These are phyloP conservation scores for Cicer chorassanicum DNA, from an alignment of 306 rosid species.

Conservation along the genomic window DNA sequence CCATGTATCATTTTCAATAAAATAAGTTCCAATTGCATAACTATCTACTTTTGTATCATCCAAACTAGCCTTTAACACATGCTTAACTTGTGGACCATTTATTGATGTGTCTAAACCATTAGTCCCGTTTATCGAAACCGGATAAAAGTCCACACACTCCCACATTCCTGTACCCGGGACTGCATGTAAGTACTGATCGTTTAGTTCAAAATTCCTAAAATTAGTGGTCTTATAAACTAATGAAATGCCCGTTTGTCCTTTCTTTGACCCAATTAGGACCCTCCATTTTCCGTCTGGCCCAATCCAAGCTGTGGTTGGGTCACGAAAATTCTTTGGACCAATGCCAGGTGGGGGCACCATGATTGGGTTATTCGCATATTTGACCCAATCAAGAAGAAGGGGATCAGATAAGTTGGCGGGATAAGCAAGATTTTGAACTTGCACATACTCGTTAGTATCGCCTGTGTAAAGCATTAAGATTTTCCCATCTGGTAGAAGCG, in stretches of 20 bases:
- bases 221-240: slow-evolving; percentile 60
- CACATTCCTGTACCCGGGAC: slow-evolving; percentile 90
- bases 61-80: slow-evolving; percentile 76
- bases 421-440: slow-evolving; percentile 78
- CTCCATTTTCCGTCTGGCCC: slow-evolving; percentile 78
- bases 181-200: slow-evolving; percentile 51
- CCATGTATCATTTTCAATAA: slow-evolving; percentile 67
- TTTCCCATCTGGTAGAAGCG: slow-evolving; percentile 63
- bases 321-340: slow-evolving; percentile 58
- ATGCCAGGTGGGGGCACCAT: slow-evolving; percentile 66
- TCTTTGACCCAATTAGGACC: slow-evolving; percentile 59
- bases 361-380: slow-evolving; percentile 68
- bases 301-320: slow-evolving; percentile 74
- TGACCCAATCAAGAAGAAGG: slow-evolving; percentile 76
- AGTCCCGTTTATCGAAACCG: slow-evolving; percentile 58
- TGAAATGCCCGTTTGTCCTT: slow-evolving; percentile 48
- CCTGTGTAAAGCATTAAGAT: slow-evolving; percentile 76
- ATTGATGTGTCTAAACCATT: slow-evolving; percentile 68
- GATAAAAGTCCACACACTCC: slow-evolving; percentile 88
- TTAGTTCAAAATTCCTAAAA: slow-evolving; percentile 51
- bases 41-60: slow-evolving; percentile 64
- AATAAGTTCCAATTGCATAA: slow-evolving; percentile 79
- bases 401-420: slow-evolving; percentile 84
- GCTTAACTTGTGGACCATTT: slow-evolving; percentile 59
- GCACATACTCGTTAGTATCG: slow-evolving; percentile 56